Evolutionary conservation across 306 rosid genomes (phyloP), one percentile per base, ranked within the genome.

Genomic region (Vigna unguiculata): DNA sequence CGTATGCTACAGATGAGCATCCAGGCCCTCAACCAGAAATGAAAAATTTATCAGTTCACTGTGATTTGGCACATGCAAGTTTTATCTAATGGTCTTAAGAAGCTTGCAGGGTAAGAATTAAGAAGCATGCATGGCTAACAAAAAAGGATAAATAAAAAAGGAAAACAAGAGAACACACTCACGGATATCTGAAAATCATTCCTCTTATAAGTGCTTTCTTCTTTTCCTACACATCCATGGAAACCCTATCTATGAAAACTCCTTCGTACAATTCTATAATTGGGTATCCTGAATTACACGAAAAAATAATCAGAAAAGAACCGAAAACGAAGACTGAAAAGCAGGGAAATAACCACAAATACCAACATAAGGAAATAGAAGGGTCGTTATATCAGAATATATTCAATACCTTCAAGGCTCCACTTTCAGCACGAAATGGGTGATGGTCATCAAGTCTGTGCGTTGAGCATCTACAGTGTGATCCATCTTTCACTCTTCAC

Each of bases 1-100:
- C 97, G 75, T 89, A 93, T 77, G 92, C 96, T 12, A 93, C 87
- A 0, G 97, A 93, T 72, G 97, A 93, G 69, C 96, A 93, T 28
- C 97, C 97, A 17, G 97, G 96, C 21, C 97, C 97, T 93, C 87
- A 76, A 71, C 17, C 77, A 78, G 0, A 65, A 65, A 47, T 15
- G 38, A n/a, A 9, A 41, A 10, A 32, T 4, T 36, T 62, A 36
- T 25, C 11, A 55, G 2, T 16, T 4, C 34, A 55, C n/a, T 22
- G 34, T 21, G n/a, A n/a, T n/a, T n/a, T n/a, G n/a, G n/a, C n/a
- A n/a, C n/a, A n/a, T n/a, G n/a, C n/a, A n/a, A n/a, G n/a, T n/a
- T n/a, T n/a, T n/a, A n/a, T n/a, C n/a, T n/a, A n/a, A n/a, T n/a
- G n/a, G n/a, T n/a, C n/a, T n/a, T n/a, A n/a, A n/a, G n/a, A n/a